Evolutionary conservation across 108 stramenopile genomes (phyloP).

Genomic region (Nitzschia inconspicua): DNA sequence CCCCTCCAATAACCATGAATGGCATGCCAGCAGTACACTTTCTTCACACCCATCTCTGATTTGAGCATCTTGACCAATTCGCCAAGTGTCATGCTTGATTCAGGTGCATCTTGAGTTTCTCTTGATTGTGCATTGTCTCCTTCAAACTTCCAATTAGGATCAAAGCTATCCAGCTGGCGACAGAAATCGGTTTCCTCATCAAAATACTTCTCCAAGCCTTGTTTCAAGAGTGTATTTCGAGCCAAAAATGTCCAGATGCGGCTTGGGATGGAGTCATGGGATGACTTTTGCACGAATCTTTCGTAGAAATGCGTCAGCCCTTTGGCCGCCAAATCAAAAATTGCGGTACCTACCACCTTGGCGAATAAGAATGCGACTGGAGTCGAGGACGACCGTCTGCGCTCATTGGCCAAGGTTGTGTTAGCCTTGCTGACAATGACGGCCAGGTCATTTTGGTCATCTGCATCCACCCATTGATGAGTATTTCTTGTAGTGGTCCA

Average conservation of each 20-base stretch:
- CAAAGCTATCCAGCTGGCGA: conserved; percentile 32
- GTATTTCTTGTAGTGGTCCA: neutral
- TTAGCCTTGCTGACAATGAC: neutral
- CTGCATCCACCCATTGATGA: neutral
- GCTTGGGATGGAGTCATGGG: conserved; percentile 26
- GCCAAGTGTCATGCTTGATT: conserved; percentile 15
- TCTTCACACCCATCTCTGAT: conserved; percentile 39
- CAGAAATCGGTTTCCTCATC: conserved; percentile 47
- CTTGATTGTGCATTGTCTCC: neutral
- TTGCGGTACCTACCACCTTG: neutral
- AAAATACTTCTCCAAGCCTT: conserved; percentile 37
- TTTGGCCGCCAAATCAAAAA: conserved; percentile 17
- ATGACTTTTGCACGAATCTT: conserved; percentile 24
- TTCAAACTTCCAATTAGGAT: conserved; percentile 37
- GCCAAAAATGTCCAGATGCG: conserved; percentile 32
- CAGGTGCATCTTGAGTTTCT: neutral
- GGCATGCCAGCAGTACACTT: conserved; percentile 67
- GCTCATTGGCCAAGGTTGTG: neutral
- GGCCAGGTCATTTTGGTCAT: neutral
- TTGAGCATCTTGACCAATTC: conserved; percentile 41
- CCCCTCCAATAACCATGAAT: conserved; percentile 74
- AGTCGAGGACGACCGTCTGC: too few species aligned
- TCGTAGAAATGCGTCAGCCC: conserved; percentile 22
- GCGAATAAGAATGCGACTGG: neutral
- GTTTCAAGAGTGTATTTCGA: conserved; percentile 25